Evolutionary conservation across 2,329 filamentous ascomycete species (phyloP).

Genomic region (Fusarium subglutinans): DNA sequence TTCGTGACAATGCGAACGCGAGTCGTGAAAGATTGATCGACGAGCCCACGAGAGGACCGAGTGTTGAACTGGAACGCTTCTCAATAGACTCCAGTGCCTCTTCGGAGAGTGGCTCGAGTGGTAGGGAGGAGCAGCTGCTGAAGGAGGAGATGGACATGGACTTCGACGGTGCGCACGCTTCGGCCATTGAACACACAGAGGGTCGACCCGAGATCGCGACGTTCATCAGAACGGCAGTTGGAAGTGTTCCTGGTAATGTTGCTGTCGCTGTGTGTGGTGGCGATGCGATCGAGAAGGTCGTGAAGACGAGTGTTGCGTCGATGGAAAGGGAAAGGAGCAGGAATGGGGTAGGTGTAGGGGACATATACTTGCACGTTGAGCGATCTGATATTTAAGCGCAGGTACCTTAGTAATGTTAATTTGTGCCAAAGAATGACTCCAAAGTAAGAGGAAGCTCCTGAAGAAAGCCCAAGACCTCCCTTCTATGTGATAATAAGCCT

Average conservation of each 20-base stretch:
- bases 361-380: constrained; percentile 37
- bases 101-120: constrained; percentile 3
- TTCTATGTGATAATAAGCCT: not conserved
- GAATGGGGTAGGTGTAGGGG: constrained; percentile 14
- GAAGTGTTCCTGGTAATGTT: constrained; percentile 26
- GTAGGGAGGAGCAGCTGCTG: constrained; percentile 32
- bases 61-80: constrained; percentile 37
- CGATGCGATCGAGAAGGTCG: constrained; percentile 29
- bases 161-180: constrained; percentile 17
- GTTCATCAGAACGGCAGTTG: constrained; percentile 28
- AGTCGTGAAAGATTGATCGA: constrained; percentile 37
- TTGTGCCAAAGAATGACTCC: not conserved
- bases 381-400: constrained; percentile 30
- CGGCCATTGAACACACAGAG: constrained; percentile 30
- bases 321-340: constrained; percentile 15
- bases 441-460: not conserved
- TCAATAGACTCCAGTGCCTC: constrained; percentile 35
- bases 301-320: constrained; percentile 24
- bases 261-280: constrained; percentile 40
- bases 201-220: constrained; percentile 39
- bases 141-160: constrained; percentile 40
- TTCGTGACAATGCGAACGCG: constrained; percentile 19
- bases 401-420: not conserved
- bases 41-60: constrained; percentile 12
- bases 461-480: not conserved